Percentiles rank a stretch among this genome's conserved stretches.
These are phyloP conservation scores for Cunninghamia lanceolata DNA, from an alignment of 75 land plant species.

Conservation along the genomic window DNA sequence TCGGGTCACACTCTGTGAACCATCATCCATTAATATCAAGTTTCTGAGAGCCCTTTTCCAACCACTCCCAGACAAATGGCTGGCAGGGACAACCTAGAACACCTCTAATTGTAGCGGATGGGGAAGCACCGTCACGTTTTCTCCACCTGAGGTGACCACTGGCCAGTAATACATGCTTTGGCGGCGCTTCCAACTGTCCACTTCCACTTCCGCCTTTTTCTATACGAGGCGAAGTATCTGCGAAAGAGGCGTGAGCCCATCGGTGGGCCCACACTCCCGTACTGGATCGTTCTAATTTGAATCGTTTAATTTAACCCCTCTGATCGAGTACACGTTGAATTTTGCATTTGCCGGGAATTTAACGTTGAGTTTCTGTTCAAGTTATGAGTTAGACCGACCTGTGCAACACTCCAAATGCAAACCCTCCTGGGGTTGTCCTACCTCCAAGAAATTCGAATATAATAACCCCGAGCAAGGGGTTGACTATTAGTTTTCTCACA, in stretches of 20 bases:
- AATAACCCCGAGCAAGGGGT: background rate
- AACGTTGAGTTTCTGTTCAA: too few species aligned
- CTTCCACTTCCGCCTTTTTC: background rate
- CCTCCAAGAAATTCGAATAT: background rate
- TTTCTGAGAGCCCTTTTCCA: too few species aligned
- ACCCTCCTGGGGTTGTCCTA: background rate
- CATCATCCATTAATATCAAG: too few species aligned
- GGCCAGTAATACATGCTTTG: background rate
- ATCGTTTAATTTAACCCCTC: background rate
- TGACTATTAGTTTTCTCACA: background rate
- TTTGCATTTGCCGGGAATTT: too few species aligned
- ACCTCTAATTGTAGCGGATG: background rate
- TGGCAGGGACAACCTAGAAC: background rate
- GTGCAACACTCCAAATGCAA: too few species aligned
- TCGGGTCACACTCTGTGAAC: too few species aligned
- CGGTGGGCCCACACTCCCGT: background rate
- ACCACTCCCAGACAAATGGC: too few species aligned
- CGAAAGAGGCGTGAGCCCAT: background rate
- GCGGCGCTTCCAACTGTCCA: background rate
- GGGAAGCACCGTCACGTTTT: background rate
- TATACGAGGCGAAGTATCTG: background rate
- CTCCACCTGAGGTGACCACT: too few species aligned
- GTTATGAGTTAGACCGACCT: too few species aligned
- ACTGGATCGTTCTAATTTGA: background rate
- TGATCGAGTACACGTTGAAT: too few species aligned